Evolutionary conservation across 306 rosid genomes (phyloP).

Genomic region (Cucumis melo): DNA sequence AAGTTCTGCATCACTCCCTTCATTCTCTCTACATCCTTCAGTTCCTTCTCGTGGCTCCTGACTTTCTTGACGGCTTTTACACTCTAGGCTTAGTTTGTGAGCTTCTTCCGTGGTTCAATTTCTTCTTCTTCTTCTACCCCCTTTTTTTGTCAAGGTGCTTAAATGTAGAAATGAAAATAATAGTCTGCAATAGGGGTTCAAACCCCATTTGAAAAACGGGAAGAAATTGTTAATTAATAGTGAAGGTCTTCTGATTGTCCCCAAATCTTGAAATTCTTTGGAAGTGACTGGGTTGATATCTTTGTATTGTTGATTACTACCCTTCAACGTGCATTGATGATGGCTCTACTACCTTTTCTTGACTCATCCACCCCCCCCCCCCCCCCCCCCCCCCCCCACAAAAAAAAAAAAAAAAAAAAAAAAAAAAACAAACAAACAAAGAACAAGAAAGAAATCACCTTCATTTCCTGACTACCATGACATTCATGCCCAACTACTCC

Average conservation of each 20-base stretch:
- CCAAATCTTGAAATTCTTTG: background rate
- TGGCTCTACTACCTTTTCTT: too few species aligned
- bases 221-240: background rate
- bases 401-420: too few species aligned
- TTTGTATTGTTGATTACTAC: too few species aligned
- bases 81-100: background rate
- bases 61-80: background rate
- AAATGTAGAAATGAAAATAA: background rate
- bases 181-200: too few species aligned
- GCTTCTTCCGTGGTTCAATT: background rate
- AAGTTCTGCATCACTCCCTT: background rate
- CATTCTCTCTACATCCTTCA: background rate
- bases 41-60: background rate
- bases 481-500: too few species aligned
- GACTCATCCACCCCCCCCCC: too few species aligned
- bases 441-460: too few species aligned
- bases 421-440: too few species aligned
- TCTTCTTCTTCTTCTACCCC: background rate
- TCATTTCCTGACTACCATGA: too few species aligned
- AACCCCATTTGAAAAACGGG: too few species aligned
- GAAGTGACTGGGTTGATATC: background rate
- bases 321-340: too few species aligned
- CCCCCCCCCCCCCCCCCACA: too few species aligned
- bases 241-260: background rate
- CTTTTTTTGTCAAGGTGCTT: background rate